Percentiles rank a stretch among this genome's conserved stretches.
Conservation (phyloP, 192 early-diverging fungal species). For the Coemansia sp. region DNA sequence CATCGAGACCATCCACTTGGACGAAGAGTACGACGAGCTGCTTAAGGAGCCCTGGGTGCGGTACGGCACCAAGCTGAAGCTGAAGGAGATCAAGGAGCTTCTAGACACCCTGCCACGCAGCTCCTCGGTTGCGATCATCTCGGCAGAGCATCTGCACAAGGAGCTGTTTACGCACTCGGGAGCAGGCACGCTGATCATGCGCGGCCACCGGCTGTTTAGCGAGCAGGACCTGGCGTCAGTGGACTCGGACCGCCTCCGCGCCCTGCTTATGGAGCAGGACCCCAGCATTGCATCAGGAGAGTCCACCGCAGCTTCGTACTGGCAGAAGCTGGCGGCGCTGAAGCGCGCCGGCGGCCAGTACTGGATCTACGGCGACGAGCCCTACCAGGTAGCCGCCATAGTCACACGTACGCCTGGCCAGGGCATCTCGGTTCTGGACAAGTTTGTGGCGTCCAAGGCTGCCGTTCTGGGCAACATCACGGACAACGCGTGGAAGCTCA, state of each 20-base stretch:
- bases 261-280: slow-evolving; percentile 74
- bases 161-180: slow-evolving; percentile 98
- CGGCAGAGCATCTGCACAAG: slow-evolving; percentile 97
- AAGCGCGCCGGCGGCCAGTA: slow-evolving; percentile 55
- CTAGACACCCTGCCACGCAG: slow-evolving; percentile 93
- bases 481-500: slow-evolving; percentile 91
- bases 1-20: slow-evolving; percentile 95
- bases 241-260: slow-evolving; percentile 80
- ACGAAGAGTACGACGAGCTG: slow-evolving; percentile 97
- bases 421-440: slow-evolving; percentile 75
- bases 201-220: slow-evolving; percentile 86
- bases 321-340: slow-evolving; percentile 59
- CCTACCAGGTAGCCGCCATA: slow-evolving; percentile 87
- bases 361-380: slow-evolving; percentile 89
- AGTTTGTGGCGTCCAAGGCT: slow-evolving; percentile 83
- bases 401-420: slow-evolving; percentile 57
- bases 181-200: slow-evolving; percentile 95
- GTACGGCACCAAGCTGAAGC: slow-evolving; percentile 98
- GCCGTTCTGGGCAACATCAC: slow-evolving; percentile 92
- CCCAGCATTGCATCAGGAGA: slow-evolving; percentile 64
- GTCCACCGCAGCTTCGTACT: slow-evolving; percentile 69
- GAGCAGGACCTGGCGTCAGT: slow-evolving; percentile 63
- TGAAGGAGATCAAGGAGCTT: slow-evolving; percentile 95
- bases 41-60: slow-evolving; percentile 95
- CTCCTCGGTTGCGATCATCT: slow-evolving; percentile 98